These are phyloP conservation scores for Diaporthe aspalathi DNA, from an alignment of 2,329 filamentous ascomycete species.

Conservation along the genomic window DNA sequence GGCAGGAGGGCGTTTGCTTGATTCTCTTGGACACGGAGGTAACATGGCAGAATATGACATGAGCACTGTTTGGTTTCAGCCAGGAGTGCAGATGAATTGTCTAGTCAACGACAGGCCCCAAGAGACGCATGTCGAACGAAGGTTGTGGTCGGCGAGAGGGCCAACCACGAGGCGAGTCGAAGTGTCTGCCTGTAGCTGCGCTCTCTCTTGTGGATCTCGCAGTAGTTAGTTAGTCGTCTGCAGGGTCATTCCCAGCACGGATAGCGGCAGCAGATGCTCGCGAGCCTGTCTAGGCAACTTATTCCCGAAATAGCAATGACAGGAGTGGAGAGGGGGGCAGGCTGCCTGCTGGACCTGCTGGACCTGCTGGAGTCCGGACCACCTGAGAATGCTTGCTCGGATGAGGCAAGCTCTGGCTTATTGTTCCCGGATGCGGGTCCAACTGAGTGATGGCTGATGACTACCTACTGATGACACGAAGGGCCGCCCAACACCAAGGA, in stretches of 20 bases:
- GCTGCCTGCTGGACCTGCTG: no score
- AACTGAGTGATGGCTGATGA: slow-evolving; percentile 4
- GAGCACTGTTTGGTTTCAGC: slow-evolving; percentile 18
- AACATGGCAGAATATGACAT: slow-evolving; percentile 17
- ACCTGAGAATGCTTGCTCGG: background rate
- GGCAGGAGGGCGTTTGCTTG: background rate
- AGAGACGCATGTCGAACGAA: background rate
- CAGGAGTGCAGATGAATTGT: slow-evolving; percentile 21
- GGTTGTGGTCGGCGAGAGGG: slow-evolving; percentile 10
- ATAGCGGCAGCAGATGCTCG: slow-evolving; percentile 15
- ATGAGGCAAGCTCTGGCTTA: slow-evolving; percentile 9
- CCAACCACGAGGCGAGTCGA: slow-evolving; percentile 12
- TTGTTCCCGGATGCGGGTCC: background rate
- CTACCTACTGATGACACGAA: slow-evolving; percentile 9
- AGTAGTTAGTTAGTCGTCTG: slow-evolving; percentile 8
- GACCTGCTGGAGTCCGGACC: background rate
- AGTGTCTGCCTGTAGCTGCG: slow-evolving; percentile 25
- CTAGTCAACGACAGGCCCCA: background rate
- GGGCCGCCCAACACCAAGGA: slow-evolving; percentile 11
- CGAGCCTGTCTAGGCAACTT: slow-evolving; percentile 12
- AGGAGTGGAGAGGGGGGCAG: slow-evolving; percentile 6
- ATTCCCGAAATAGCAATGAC: slow-evolving; percentile 26
- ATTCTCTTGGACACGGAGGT: background rate
- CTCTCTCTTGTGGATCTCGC: slow-evolving; percentile 10
- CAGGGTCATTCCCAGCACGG: slow-evolving; percentile 25